Conservation (phyloP, 139 green algal genomes). For the Limnomonas spitsbergensis region DNA sequence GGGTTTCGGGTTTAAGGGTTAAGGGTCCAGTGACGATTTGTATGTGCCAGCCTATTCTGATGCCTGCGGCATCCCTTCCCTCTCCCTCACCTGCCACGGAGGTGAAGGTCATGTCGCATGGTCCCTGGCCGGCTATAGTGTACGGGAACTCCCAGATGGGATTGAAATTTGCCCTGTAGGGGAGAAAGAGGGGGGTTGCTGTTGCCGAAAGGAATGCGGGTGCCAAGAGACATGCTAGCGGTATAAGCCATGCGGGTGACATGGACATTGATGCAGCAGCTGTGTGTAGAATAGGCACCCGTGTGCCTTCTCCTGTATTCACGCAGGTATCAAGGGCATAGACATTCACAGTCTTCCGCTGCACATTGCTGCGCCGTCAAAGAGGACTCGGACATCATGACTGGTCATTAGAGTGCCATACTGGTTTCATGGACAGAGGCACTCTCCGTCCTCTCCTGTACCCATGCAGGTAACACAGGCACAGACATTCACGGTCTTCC, state of each 20-base stretch:
- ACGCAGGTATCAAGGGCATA: not conserved
- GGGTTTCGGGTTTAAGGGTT: too few relatives aligned
- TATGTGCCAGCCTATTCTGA: too few relatives aligned
- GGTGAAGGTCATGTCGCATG: conserved; percentile 86
- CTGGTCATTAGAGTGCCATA: too few relatives aligned
- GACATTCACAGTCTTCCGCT: not conserved
- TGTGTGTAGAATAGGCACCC: not conserved
- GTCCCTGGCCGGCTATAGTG: conserved; percentile 54
- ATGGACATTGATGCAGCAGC: not conserved
- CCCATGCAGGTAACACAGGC: too few relatives aligned
- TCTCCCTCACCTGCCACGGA: conserved; percentile 61
- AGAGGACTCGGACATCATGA: too few relatives aligned
- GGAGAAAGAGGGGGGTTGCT: not conserved
- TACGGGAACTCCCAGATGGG: conserved; percentile 81
- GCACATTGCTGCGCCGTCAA: too few relatives aligned
- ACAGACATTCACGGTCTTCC: too few relatives aligned
- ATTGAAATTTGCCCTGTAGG: conserved; percentile 72
- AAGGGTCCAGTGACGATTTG: too few relatives aligned
- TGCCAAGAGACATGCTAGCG: not conserved
- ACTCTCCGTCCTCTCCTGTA: too few relatives aligned
- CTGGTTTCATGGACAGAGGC: too few relatives aligned
- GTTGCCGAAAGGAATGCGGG: too few relatives aligned
- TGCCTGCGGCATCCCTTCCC: too few relatives aligned
- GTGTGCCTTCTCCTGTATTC: not conserved
- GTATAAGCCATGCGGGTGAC: not conserved